Percentiles rank a stretch among this genome's conserved stretches.
Evolutionary conservation across 1,139 yeast species (phyloP).

Genomic region (Debaryomycetaceae sp.): DNA sequence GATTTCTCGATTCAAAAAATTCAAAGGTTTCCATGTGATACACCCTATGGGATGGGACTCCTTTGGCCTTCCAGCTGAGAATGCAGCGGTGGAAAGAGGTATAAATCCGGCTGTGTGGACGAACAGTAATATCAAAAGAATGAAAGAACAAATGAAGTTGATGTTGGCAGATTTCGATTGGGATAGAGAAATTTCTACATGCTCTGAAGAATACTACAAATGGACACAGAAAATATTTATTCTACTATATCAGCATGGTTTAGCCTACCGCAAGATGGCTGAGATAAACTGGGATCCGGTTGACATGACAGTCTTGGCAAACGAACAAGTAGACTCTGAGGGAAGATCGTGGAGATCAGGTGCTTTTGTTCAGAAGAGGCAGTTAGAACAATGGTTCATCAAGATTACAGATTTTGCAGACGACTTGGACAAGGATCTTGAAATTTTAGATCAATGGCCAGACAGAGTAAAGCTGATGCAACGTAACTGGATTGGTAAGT

Average conservation of each 20-base stretch:
- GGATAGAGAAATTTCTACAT: slow-evolving; percentile 88
- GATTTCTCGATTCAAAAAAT: slow-evolving; percentile 70
- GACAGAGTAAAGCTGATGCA: slow-evolving; percentile 87
- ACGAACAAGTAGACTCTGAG: slow-evolving; percentile 89
- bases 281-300: slow-evolving; percentile 98
- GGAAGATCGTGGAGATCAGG: slow-evolving; percentile 98
- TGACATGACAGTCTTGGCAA: slow-evolving; percentile 90
- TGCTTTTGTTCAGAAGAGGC: slow-evolving; percentile 79
- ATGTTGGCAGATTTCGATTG: slow-evolving; percentile 92
- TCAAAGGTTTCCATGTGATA: slow-evolving; percentile 72
- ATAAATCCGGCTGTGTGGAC: slow-evolving; percentile 87
- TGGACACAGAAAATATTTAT: slow-evolving; percentile 89
- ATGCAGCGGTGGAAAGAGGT: slow-evolving; percentile 88
- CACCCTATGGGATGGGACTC: slow-evolving; percentile 99
- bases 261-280: slow-evolving; percentile 83
- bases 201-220: slow-evolving; percentile 81
- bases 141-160: slow-evolving; percentile 75
- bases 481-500: slow-evolving; percentile 87
- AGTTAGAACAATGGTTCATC: slow-evolving; percentile 88
- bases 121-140: slow-evolving; percentile 62
- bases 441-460: slow-evolving; percentile 73
- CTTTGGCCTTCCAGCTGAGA: slow-evolving; percentile 96
- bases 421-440: slow-evolving; percentile 60
- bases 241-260: slow-evolving; percentile 65
- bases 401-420: slow-evolving; percentile 81